Percentiles rank a stretch among this genome's conserved stretches.
phyloP scores from a whole-genome alignment of 768 basidiomycete species.

The Trametes coccinea region DNA sequence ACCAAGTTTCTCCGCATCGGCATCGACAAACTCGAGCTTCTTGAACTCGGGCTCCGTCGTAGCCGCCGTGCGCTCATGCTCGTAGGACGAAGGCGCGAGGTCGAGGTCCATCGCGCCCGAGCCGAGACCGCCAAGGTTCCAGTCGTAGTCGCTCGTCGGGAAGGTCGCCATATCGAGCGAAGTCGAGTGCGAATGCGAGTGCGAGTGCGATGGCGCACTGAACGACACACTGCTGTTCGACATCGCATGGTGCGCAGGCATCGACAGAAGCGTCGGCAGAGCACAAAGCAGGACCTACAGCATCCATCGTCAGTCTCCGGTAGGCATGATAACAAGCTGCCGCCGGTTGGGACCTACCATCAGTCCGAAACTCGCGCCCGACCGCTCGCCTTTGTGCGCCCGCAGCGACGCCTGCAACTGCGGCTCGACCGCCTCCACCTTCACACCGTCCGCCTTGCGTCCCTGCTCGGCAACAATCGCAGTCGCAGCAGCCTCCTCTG shows the following conservation, averaged over 20 bases:
- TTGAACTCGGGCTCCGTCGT: conserved; percentile 42
- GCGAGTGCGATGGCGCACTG: conserved; percentile 41
- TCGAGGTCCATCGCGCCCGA: conserved; percentile 35
- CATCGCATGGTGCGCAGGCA: conserved; percentile 53
- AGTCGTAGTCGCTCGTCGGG: conserved; percentile 44
- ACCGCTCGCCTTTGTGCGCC: conserved; percentile 52
- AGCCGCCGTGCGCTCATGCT: conserved; percentile 25
- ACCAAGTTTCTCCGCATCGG: conserved; percentile 48
- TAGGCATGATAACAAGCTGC: too few relatives aligned
- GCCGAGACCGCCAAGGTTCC: conserved; percentile 33
- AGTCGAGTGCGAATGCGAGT: conserved; percentile 38
- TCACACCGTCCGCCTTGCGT: conserved; percentile 37
- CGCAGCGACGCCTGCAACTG: conserved; percentile 43
- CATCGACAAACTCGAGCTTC: conserved; percentile 60
- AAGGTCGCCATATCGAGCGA: conserved; percentile 39
- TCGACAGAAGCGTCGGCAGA: conserved; percentile 70
- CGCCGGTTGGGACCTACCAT: conserved; percentile 50
- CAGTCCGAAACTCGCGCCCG: conserved; percentile 65
- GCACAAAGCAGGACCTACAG: conserved; percentile 73
- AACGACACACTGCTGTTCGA: conserved; percentile 48
- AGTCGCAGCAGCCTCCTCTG: conserved; percentile 23
- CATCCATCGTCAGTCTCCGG: neutral
- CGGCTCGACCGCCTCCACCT: conserved; percentile 60
- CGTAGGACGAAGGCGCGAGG: conserved; percentile 26
- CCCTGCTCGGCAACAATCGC: conserved; percentile 16